Base-by-base conservation (phyloP, 345 rosid species). In the Alliaria petiolata region DNA sequence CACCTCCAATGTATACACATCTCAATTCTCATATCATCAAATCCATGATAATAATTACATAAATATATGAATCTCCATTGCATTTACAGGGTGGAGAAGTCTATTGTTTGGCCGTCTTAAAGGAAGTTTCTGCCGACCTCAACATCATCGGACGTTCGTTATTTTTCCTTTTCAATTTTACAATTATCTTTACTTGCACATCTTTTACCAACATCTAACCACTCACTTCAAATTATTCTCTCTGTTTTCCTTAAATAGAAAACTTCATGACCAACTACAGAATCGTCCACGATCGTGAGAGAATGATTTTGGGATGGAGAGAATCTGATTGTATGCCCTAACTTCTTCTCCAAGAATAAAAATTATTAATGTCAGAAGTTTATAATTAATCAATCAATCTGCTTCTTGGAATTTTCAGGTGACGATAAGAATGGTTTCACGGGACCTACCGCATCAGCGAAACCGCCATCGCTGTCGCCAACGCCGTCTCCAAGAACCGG, bases 121-220 rank as follows among this genome's bases (percentile, higher is more conserved):
- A 81, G 66, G 80, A 92, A 65, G 82, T 69, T 49, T 45, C 60
- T 26, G 76, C 83, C 25, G 60, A 79, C 43, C 72, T 87, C 46
- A 89, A 87, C 70, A 86, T 93, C 71, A 87, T 93, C 13, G 98
- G 97, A 79, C 97, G 97, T 89, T 67, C 78, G 96, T 84, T 16
- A 44, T 34, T 6, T 61, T 25, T 7, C 3, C n/a, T 15, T 34
- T 26, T 36, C 20, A 10, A 53, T 15, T 45, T 34, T 46, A 30
- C 8, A 26, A 52, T 11, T n/a, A 36, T 1, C 13, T 8, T 1
- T 1, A n/a, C 25, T 10, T 65, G 2, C 33, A 39, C 44, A 9
- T 31, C 33, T n/a, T 64, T 47, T 19, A 70, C 52, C 31, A 16
- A n/a, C n/a, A 26, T 11, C 30, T 75, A 22, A 22, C 3, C 25